Evolutionary conservation across 2,329 filamentous ascomycete genomes (phyloP).

Genomic region (Arthrobotrys pseudoclavata): DNA sequence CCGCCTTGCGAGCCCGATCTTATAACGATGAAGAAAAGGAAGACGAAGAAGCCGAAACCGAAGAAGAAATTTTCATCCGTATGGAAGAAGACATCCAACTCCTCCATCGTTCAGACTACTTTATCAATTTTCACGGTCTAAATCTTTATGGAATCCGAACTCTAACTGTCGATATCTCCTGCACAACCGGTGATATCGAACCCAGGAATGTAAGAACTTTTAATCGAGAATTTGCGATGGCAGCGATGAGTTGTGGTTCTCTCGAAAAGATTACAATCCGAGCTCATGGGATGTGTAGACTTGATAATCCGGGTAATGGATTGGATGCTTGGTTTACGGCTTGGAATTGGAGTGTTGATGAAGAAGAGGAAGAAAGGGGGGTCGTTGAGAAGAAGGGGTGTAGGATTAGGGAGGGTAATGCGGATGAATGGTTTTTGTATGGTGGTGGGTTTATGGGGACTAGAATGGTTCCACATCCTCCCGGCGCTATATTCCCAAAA

Average conservation of each 20-base stretch:
- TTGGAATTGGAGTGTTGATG: background rate
- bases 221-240: slow-evolving; percentile 10
- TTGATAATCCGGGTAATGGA: slow-evolving; percentile 16
- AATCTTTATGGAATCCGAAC: background rate
- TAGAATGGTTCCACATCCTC: background rate
- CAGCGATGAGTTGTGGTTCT: background rate
- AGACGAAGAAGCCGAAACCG: background rate
- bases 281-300: slow-evolving; percentile 26
- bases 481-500: slow-evolving; percentile 7
- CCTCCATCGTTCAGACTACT: slow-evolving; percentile 28
- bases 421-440: no score
- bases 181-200: slow-evolving; percentile 13
- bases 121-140: background rate
- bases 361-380: background rate
- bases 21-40: no score
- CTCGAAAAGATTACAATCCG: slow-evolving; percentile 8
- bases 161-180: slow-evolving; percentile 21
- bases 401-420: no score
- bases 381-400: no score
- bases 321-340: slow-evolving; percentile 16
- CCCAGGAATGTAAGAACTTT: background rate
- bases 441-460: no score
- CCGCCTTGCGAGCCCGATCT: background rate
- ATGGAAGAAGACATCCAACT: background rate
- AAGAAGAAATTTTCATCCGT: background rate